A percentile compares a stretch with the other conserved stretches of the same genome.
These are phyloP conservation scores for Chrysoporthe deuterocubensis DNA, from an alignment of 2,329 filamentous ascomycete species.

Conservation along the genomic window DNA sequence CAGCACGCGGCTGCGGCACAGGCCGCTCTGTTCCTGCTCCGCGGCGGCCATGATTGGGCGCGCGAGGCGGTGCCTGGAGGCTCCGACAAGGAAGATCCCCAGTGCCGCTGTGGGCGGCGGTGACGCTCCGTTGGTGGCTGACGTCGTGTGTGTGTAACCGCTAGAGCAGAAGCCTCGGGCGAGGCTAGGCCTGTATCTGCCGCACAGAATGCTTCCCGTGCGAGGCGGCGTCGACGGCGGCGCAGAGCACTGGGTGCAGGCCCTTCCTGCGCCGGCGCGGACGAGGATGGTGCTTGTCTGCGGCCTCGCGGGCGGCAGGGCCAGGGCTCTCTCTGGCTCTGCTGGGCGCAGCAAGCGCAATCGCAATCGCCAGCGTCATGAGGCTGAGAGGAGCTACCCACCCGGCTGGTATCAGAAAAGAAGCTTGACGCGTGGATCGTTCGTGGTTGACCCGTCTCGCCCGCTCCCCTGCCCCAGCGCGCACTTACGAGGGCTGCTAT, in stretches of 20 bases:
- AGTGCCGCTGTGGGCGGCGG: not conserved
- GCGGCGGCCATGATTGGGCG: not conserved
- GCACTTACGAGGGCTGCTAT: conserved; percentile 6
- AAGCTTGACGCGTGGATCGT: conserved; percentile 25
- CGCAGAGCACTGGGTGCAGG: conserved; percentile 1
- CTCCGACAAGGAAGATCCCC: conserved; percentile 9
- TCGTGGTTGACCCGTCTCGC: conserved; percentile 3
- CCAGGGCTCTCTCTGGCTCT: not conserved
- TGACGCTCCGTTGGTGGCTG: not conserved
- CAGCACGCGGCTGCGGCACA: not conserved
- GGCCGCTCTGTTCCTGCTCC: not conserved
- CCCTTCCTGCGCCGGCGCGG: conserved; percentile 6
- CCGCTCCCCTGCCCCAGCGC: conserved; percentile 1
- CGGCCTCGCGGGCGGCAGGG: conserved; percentile 2
- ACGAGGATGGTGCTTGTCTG: conserved; percentile 7
- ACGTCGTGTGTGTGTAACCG: not conserved
- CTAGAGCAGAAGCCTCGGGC: not conserved
- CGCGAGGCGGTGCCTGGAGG: conserved; percentile 13
- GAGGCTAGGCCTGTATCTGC: conserved; percentile 2
- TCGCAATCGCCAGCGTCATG: not conserved
- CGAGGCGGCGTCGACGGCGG: not conserved
- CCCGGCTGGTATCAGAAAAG: conserved; percentile 14
- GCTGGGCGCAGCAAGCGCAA: no score
- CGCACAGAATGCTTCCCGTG: not conserved
- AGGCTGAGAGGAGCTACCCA: conserved; percentile 1